Evolutionary conservation across 2,329 filamentous ascomycete genomes (phyloP), one percentile per base, ranked within the genome.

Genomic region (Scleromitrula shiraiana): DNA sequence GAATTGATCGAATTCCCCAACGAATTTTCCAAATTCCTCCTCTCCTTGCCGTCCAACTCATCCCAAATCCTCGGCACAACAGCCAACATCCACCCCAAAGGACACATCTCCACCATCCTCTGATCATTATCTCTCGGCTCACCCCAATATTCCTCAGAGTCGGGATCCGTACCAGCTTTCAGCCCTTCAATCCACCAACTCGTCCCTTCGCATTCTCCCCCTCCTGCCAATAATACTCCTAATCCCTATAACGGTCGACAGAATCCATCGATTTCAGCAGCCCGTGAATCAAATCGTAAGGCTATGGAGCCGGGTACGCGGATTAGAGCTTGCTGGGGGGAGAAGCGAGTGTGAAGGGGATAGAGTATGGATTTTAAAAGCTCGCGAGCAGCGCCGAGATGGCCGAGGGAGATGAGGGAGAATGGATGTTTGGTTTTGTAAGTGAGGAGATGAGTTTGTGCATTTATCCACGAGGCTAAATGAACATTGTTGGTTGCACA

Each of bases 61-160:
- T 80, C 70, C 73, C 71, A 63, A 20, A 64, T 62, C 3, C 57
- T 54, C 0, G 27, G 62, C 0, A 81, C 83, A 44, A 88, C 81
- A 26, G 83, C 84, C 45, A 91, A 70, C 1, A 84, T 78, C 59
- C 80, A 90, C 0, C 85, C 86, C 50, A 90, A 73, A 1, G 85
- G 85, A 61, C 85, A 89, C 74, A 88, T 87, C 64, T 91, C 86
- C 2, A 90, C 86, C 86, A 90, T 90, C 22, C 85, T 72, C 69
- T 90, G 85, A 60, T 90, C 86, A 49, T 83, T 80, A 60, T 89
- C 84, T 55, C 80, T 74, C 54, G 86, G 83, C 48, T 78, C 80
- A 0, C 85, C 85, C 85, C 85, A 91, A 59, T 82, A 90, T 65
- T 89, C 85, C 0, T 77, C 72, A 50, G 70, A 77, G 37, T 79